Evolutionary conservation across 2,329 filamentous ascomycete genomes (phyloP).

Genomic region (Canariomyces notabilis): DNA sequence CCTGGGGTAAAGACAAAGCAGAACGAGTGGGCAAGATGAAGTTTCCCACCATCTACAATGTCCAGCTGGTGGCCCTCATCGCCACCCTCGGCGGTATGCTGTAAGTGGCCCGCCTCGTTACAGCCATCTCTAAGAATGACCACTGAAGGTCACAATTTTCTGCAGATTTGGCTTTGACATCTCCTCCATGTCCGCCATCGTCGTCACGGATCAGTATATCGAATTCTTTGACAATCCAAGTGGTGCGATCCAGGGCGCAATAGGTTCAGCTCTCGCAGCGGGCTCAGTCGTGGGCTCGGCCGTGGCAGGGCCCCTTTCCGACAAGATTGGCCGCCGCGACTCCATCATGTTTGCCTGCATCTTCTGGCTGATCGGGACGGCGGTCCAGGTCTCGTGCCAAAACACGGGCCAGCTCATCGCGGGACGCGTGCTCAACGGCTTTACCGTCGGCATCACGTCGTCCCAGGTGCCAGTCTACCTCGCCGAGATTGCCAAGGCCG

Average conservation of each 20-base stretch:
- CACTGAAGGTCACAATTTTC: background rate
- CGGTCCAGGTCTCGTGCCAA: conserved; percentile 54
- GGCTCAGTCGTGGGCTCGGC: conserved; percentile 48
- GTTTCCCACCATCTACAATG: conserved; percentile 49
- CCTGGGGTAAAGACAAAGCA: background rate
- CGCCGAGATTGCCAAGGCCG: conserved; percentile 57
- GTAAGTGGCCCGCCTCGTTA: conserved; percentile 23
- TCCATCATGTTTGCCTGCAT: conserved; percentile 41
- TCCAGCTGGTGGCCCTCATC: conserved; percentile 47
- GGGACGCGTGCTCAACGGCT: conserved; percentile 56
- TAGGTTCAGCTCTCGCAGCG: conserved; percentile 47
- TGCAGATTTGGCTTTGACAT: conserved; percentile 50
- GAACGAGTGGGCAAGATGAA: conserved; percentile 15
- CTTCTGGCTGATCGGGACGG: conserved; percentile 53
- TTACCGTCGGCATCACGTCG: conserved; percentile 62
- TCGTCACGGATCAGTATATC: conserved; percentile 46
- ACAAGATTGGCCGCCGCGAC: conserved; percentile 43
- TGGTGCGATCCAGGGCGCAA: conserved; percentile 45
- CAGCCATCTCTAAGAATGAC: background rate
- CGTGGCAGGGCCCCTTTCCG: conserved; percentile 44
- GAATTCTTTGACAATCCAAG: conserved; percentile 47
- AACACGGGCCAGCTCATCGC: conserved; percentile 51
- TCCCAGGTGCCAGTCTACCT: conserved; percentile 66
- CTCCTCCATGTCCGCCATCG: conserved; percentile 53
- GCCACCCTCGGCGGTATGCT: conserved; percentile 49